A percentile compares a stretch with the other conserved stretches of the same genome.
These are phyloP conservation scores for Parachaetomium inaequale DNA, from an alignment of 495 filamentous ascomycete genomes.

Conservation along the genomic window DNA sequence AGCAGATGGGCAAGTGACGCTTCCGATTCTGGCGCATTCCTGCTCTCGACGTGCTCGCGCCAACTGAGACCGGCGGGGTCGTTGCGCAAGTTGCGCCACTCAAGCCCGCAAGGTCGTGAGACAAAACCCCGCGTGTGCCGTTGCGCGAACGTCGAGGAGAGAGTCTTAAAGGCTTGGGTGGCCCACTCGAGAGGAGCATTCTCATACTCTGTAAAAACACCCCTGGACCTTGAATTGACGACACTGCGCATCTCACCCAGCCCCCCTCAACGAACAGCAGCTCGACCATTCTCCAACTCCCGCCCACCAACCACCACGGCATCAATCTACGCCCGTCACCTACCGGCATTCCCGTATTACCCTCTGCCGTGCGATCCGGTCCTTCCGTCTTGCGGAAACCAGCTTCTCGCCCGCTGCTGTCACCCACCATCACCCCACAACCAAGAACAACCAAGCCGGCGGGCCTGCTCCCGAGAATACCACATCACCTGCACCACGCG, in stretches of 20 bases:
- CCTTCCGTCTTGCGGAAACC: neutral
- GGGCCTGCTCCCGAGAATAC: neutral
- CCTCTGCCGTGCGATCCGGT: neutral
- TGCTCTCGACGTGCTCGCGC: conserved; percentile 9
- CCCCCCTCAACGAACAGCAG: neutral
- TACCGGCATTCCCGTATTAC: neutral
- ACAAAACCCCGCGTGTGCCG: conserved; percentile 4
- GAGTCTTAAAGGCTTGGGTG: neutral
- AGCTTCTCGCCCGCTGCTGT: neutral
- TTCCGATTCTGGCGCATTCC: conserved; percentile 16
- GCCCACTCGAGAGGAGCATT: too few relatives aligned
- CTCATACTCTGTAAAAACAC: too few relatives aligned
- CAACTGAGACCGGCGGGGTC: neutral
- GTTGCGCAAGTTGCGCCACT: neutral
- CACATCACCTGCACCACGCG: neutral
- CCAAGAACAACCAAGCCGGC: neutral
- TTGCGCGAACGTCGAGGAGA: neutral
- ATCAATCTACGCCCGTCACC: neutral
- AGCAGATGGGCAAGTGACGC: neutral
- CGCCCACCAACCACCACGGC: neutral
- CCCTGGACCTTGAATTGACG: too few relatives aligned
- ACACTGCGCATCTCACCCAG: too few relatives aligned
- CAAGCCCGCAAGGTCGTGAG: conserved; percentile 3
- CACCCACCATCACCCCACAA: neutral
- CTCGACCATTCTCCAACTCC: neutral